Base-by-base conservation (phyloP, 31 red algal species). In the Bonnemaisonia californica region DNA sequence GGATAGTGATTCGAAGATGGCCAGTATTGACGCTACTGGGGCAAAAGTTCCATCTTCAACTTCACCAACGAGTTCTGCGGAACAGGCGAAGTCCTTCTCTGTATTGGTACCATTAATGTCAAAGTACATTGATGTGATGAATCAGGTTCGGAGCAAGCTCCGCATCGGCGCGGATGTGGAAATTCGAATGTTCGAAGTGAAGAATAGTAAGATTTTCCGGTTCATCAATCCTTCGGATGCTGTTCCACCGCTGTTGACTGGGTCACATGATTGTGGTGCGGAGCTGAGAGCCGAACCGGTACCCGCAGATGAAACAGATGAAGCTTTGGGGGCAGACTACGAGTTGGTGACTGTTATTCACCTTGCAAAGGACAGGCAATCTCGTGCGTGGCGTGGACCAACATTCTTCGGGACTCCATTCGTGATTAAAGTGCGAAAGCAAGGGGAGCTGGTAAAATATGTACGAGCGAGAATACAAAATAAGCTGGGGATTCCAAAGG, bases 261-360 rank as follows among this genome's bases (percentile, higher is more conserved):
- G 72, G 30, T 61, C 67, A 24, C 74, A 81, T 66, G 81, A 85
- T 28, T 80, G 70, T 41, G 89, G 74, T 3, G 76, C 55, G 23
- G 89, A 92, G 65, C 59, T 92, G 62, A 81, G 89, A 18, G 89
- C 81, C 3, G 89, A 92, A 69, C 89, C 89, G 41, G 67, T 86
- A 23, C 81, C 81, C 1, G 42, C 21, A 22, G 81, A 92, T 34
- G 89, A 92, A 37, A 54, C 24, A 39, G 80, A 62, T 2, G 88
- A 83, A 21, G 68, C 47, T 7, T 29, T 77, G 9, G 67, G 63
- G 5, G 54, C 30, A 21, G 81, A 85, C 8, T 81, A 76, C 54
- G 67, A 86, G 24, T 34, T 81, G 37, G 68, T 86, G 66, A 64
- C 76, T 11, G 89, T 81, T 29, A 32, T 85, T 29, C 89, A 86